Base-by-base conservation (phyloP, 208 protist species). In the Crithidia mellificae region DNA sequence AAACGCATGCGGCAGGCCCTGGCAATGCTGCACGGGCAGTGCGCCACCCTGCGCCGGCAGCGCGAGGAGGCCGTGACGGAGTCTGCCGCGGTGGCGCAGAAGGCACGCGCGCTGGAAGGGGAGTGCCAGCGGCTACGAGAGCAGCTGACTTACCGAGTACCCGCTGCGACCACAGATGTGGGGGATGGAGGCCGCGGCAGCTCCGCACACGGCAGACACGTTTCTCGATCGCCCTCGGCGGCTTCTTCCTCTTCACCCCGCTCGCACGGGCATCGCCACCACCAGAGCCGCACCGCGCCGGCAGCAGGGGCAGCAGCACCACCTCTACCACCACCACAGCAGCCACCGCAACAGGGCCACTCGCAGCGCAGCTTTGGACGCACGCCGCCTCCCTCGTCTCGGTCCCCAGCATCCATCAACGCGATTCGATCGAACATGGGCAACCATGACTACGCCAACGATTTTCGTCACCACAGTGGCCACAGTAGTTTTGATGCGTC, bases 1-100 rank as follows among this genome's bases (percentile, higher is more conserved):
- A 49, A 46, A 30, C 91, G 88, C 46, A 79, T 96, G 77, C 75
- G 81, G 6, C 85, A 91, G 63, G 79, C 84, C 4, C 64, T 94
- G 25, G 75, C 68, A 24, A 61, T 81, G 25, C 68, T 96, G 24
- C 87, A 92, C 72, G 68, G 69, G 19, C 83, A 81, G 32, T 73
- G 81, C 46, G 72, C 82, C 62, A 62, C 76, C 3, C 53, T 80
- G 15, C 68, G 77, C 55, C 25, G 63, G 20, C 64, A 70, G 36
- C 55, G 54, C n/a, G 62, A 76, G 25, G 29, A 41, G 55, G 52
- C 36, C 30, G 25, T 57, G 29, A 55, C 62, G 24, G 57, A 50
- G 24, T 36, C 41, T 56, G 41, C 41, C 2, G 58, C 29, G 8
- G 46, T 47, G 46, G 39, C 54, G 38, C 62, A 50, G 29, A 58